Evolutionary conservation across 176 grass and related monocot species (phyloP).

Genomic region (Themeda triandra): DNA sequence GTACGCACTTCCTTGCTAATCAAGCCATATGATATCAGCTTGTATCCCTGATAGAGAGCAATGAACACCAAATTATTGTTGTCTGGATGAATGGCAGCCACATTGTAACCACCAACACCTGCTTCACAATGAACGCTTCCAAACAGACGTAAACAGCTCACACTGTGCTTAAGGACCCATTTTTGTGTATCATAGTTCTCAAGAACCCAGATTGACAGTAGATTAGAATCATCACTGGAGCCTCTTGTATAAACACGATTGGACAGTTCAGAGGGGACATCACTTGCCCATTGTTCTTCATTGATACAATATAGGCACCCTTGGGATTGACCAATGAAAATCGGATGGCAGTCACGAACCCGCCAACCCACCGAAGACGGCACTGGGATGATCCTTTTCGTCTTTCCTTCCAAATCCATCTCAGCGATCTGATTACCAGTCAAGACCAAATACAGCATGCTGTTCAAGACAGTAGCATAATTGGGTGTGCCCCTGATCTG

Average conservation of each 20-base stretch:
- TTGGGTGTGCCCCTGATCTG: background rate
- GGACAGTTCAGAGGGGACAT: too few species aligned
- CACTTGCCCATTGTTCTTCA: too few species aligned
- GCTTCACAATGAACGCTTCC: background rate
- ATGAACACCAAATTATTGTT: background rate
- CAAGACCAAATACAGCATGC: background rate
- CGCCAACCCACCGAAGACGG: too few species aligned
- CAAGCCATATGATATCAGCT: background rate
- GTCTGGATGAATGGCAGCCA: background rate
- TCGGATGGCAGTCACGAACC: too few species aligned
- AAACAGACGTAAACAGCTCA: background rate
- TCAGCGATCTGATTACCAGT: too few species aligned
- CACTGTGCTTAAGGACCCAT: background rate
- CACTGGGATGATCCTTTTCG: too few species aligned
- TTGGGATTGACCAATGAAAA: too few species aligned
- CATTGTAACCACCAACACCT: background rate
- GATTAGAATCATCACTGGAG: background rate
- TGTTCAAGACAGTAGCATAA: background rate
- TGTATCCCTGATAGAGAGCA: accelerated
- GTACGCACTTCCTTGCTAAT: background rate
- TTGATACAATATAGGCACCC: too few species aligned
- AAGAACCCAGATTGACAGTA: background rate
- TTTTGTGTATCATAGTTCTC: background rate
- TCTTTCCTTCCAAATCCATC: too few species aligned
- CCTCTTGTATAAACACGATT: too few species aligned